Percentiles rank a stretch among this genome's conserved stretches.
phyloP scores from a whole-genome alignment of 371 early-diverging fungal genomes.

The Mucor velutinosus region DNA sequence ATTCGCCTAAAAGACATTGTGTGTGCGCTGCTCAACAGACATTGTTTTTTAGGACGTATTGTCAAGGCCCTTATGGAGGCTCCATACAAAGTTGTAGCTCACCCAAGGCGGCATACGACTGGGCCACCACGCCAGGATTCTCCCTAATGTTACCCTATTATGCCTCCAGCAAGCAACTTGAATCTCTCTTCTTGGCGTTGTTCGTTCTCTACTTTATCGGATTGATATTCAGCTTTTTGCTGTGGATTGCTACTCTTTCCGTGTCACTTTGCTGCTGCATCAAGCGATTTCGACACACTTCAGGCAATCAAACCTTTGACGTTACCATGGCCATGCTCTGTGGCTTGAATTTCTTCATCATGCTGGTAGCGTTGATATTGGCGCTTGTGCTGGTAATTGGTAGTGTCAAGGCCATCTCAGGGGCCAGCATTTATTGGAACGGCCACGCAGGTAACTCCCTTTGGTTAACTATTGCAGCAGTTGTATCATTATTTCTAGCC shows the following conservation, averaged over 20 bases:
- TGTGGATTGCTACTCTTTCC: constrained; percentile 33
- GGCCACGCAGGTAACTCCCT: constrained; percentile 33
- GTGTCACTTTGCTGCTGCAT: constrained; percentile 9
- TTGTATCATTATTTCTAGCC: constrained; percentile 15
- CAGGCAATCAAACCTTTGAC: constrained; percentile 2
- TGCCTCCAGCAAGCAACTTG: constrained; percentile 5
- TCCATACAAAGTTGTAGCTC: constrained; percentile 10
- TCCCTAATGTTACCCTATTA: constrained; percentile 18
- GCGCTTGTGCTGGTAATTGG: constrained; percentile 24
- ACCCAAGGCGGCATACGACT: constrained; percentile 29
- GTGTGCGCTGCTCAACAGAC: not conserved
- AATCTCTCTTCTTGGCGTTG: constrained; percentile 28
- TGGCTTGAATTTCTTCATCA: constrained; percentile 27
- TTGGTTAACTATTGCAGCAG: constrained; percentile 35
- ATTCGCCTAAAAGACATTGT: too few relatives aligned
- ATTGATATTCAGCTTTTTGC: constrained; percentile 27
- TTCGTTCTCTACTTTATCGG: constrained; percentile 37
- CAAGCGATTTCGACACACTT: constrained; percentile 9
- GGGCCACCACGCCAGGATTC: constrained; percentile 33
- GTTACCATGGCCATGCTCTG: constrained; percentile 15
- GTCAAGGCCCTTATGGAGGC: constrained; percentile 14
- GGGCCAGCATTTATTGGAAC: constrained; percentile 17
- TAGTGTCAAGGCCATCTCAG: constrained; percentile 14
- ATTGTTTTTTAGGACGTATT: constrained; percentile 14
- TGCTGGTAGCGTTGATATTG: constrained; percentile 27